A percentile compares a stretch with the other conserved stretches of the same genome.
Evolutionary conservation across 73 alveolate genomes (phyloP).

Genomic region (Stentor coeruleus): DNA sequence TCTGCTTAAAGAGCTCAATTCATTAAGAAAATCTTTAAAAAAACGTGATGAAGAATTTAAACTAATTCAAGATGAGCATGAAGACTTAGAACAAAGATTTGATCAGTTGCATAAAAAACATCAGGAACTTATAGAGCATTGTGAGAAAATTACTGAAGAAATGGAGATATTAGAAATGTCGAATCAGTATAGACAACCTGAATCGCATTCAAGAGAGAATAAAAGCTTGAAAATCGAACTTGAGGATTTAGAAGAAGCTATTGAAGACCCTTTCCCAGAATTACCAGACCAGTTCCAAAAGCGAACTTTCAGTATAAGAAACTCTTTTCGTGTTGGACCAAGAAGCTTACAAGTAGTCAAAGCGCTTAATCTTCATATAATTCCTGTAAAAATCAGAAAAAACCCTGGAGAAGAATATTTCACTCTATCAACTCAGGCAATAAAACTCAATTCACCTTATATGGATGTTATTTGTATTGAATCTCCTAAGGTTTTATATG

Average conservation of each 20-base stretch:
- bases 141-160: background rate
- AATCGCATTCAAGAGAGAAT: background rate
- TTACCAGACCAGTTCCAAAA: background rate
- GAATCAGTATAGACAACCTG: background rate
- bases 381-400: background rate
- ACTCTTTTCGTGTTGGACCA: background rate
- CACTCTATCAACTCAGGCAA: conserved; percentile 9
- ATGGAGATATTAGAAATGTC: background rate
- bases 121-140: background rate
- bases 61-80: background rate
- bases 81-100: background rate
- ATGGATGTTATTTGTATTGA: conserved; percentile 24
- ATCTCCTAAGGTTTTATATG: conserved; percentile 17
- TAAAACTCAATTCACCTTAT: conserved; percentile 20
- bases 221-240: background rate
- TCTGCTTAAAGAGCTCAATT: background rate
- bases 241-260: background rate
- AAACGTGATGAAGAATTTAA: background rate
- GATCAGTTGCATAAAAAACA: background rate
- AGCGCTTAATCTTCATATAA: background rate
- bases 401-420: conserved; percentile 26
- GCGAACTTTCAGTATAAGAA: background rate
- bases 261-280: background rate
- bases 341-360: background rate
- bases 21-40: background rate